Evolutionary conservation across 306 rosid genomes (phyloP).

Genomic region (Neltuma alba): DNA sequence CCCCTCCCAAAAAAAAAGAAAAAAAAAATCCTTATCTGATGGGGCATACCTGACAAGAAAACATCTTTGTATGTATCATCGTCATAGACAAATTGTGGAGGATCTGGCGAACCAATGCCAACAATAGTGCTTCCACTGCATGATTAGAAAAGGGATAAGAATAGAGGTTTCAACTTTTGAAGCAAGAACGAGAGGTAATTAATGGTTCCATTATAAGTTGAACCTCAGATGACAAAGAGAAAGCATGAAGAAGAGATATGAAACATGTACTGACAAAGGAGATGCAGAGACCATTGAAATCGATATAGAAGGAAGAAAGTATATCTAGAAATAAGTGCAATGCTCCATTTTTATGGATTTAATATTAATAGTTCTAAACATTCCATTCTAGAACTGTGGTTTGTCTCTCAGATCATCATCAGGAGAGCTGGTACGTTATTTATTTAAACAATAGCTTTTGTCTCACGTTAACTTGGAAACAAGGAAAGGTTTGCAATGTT

Average conservation of each 20-base stretch:
- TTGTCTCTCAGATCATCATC: not conserved
- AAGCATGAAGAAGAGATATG: not conserved
- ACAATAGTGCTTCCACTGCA: conserved; percentile 99
- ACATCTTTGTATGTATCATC: conserved; percentile 80
- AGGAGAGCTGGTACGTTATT: not conserved
- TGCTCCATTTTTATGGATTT: not conserved
- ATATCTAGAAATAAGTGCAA: not conserved
- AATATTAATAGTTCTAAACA: not conserved
- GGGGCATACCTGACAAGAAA: conserved; percentile 79
- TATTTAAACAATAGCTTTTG: not conserved
- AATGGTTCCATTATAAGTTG: not conserved
- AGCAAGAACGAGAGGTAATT: not conserved
- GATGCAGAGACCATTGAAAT: not conserved
- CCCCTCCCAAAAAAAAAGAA: not conserved
- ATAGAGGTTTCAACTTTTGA: not conserved
- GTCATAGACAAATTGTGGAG: conserved; percentile 86
- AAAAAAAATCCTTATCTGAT: not conserved
- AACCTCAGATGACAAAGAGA: not conserved
- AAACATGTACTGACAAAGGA: not conserved
- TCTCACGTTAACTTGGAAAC: not conserved
- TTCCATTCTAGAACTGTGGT: not conserved
- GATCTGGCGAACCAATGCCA: conserved; percentile 95
- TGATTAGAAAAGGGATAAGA: conserved; percentile 36
- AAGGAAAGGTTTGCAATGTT: not conserved
- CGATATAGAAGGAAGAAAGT: not conserved